A percentile compares a stretch with the other conserved stretches of the same genome.
These are phyloP conservation scores for Ammopiptanthus mongolicus DNA, from an alignment of 306 rosid genomes.

Conservation along the genomic window DNA sequence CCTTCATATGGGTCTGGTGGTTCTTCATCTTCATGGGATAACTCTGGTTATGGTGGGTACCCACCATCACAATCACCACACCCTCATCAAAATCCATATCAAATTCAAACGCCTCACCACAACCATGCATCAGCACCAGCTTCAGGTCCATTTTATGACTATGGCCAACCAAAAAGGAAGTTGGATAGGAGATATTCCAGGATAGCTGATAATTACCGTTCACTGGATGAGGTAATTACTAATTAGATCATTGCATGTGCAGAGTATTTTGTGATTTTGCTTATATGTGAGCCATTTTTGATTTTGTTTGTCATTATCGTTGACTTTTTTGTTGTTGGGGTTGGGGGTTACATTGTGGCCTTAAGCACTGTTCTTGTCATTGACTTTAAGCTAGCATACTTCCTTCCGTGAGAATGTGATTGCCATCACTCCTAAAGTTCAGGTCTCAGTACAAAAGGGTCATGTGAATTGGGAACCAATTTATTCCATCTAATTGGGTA, in stretches of 20 bases:
- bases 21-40: conserved; percentile 47
- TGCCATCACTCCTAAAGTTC: too few species aligned
- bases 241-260: conserved; percentile 18
- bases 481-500: conserved; percentile 10
- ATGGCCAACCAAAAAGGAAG: conserved; percentile 38
- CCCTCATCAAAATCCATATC: conserved; percentile 31
- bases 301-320: conserved; percentile 22
- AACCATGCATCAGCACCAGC: conserved; percentile 29
- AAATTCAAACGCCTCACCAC: conserved; percentile 42
- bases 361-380: not conserved
- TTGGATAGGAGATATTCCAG: conserved; percentile 59
- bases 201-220: conserved; percentile 72
- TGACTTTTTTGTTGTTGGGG: not conserved
- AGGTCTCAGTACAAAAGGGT: not conserved
- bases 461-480: not conserved
- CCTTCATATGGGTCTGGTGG: conserved; percentile 26
- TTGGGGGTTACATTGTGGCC: not conserved
- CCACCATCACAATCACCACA: conserved; percentile 35
- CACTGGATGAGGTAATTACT: conserved; percentile 71
- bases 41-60: conserved; percentile 22
- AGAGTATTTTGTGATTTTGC: conserved; percentile 13
- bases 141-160: conserved; percentile 30
- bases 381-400: conserved; percentile 11
- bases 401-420: not conserved
- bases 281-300: not conserved